Evolutionary conservation across 2,329 filamentous ascomycete genomes (phyloP), one percentile per base, ranked within the genome.

Genomic region (Exophiala xenobiotica): DNA sequence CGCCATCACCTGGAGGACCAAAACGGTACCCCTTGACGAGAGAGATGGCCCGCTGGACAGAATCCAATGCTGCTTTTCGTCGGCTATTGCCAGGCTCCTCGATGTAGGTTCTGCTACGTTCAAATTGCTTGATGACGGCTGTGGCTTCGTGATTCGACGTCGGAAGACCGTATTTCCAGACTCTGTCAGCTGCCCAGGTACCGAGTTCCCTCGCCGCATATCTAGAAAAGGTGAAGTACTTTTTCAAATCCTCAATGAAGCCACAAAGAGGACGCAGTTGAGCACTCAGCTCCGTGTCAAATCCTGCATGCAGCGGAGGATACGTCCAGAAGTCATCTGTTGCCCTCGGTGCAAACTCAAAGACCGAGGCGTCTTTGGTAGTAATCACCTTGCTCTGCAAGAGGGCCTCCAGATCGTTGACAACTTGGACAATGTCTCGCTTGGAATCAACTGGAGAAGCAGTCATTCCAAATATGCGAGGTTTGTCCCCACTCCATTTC

Each of bases 401-500:
- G 29, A 95, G 74, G 1, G 70, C 77, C 65, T 97, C 92, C 0
- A 99, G 78, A 46, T 69, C 77, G 53, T 74, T 72, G 0, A 88
- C 87, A 29, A 88, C 88, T 53, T 81, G 75, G 12, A 77, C 74
- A 22, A 95, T 78, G 58, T 96, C 84, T 0, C 80, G 79, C 63
- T 88, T 87, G 0, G 88, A 83, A 70, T 97, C 91, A 2, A 96
- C 86, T 0, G 93, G 93, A 0, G 93, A 97, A 6, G 93, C 93
- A 1, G 93, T 99, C 92, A 97, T 96, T 20, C 92, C 92, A 59
- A 99, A 87, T 16, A 99, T 84, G 29, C 85, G 86, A 3, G 93
- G 93, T 3, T 83, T 78, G 0, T 67, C 57, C 1, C 67, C 60
- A 23, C 77, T 73, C 42, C 52, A 57, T 2, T 77, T 69, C 1